Conservation (phyloP, 192 early-diverging fungal genomes). For the Endogone sp. region DNA sequence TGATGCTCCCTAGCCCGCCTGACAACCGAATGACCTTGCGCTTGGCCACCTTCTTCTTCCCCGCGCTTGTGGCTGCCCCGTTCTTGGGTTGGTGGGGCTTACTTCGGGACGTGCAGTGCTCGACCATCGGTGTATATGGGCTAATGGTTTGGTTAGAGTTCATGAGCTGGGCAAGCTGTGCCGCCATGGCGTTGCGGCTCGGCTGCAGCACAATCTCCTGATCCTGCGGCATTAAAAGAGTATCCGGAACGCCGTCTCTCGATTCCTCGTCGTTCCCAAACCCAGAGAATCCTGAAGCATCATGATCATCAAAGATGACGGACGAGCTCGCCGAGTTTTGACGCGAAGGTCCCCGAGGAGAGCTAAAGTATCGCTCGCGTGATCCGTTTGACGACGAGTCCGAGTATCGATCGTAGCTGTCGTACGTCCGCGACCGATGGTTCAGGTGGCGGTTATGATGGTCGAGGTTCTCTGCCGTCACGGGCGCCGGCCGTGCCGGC, state of each 20-base stretch:
- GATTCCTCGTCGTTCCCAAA: neutral
- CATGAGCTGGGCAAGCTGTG: constrained; percentile 83
- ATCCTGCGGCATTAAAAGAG: constrained; percentile 8
- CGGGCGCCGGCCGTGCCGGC: too few species aligned
- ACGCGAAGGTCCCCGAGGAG: too few species aligned
- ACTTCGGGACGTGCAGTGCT: constrained; percentile 79
- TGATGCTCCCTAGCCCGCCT: neutral
- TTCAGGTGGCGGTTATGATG: neutral
- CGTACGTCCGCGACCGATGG: neutral
- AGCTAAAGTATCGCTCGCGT: neutral
- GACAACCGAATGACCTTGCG: constrained; percentile 22
- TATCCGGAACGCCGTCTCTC: constrained; percentile 1
- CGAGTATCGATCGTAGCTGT: neutral
- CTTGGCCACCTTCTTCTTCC: constrained; percentile 30
- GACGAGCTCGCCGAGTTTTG: neutral
- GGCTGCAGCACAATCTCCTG: constrained; percentile 60
- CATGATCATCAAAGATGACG: neutral
- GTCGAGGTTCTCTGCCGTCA: neutral
- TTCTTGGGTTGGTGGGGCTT: constrained; percentile 34
- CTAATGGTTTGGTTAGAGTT: constrained; percentile 84
- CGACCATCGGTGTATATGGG: constrained; percentile 72
- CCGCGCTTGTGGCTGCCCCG: constrained; percentile 1
- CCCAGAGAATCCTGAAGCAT: neutral
- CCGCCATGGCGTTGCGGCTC: constrained; percentile 77
- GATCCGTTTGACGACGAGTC: neutral